These are phyloP conservation scores for Amyloporia xantha DNA, from an alignment of 768 basidiomycete genomes.

Conservation along the genomic window DNA sequence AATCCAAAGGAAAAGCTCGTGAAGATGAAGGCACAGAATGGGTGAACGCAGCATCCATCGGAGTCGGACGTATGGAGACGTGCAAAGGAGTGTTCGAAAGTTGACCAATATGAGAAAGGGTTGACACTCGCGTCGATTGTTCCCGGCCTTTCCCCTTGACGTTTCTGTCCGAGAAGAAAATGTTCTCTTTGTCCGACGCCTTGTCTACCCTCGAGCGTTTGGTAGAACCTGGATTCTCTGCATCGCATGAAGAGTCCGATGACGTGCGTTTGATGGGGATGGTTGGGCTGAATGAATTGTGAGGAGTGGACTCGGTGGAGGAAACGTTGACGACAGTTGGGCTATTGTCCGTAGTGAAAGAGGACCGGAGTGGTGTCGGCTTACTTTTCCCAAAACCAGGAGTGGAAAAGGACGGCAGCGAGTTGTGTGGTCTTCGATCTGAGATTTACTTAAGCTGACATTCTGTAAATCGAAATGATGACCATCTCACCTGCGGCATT, in stretches of 20 bases:
- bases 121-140: too few species aligned
- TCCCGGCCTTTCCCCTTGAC: conserved; percentile 16
- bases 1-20: neutral
- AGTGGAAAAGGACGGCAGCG: conserved; percentile 39
- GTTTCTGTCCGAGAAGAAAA: conserved; percentile 5
- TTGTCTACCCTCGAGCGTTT: conserved; percentile 28
- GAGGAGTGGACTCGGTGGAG: conserved; percentile 8
- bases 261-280: conserved; percentile 28
- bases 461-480: neutral
- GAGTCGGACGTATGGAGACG: neutral
- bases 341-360: conserved; percentile 16
- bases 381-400: conserved; percentile 34
- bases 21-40: neutral
- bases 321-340: conserved; percentile 14
- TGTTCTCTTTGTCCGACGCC: conserved; percentile 22
- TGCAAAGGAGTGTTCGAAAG: too few species aligned
- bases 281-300: conserved; percentile 6
- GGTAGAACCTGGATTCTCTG: conserved; percentile 8
- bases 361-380: conserved; percentile 8
- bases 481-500: conserved; percentile 5
- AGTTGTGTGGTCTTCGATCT: conserved; percentile 1
- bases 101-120: too few species aligned
- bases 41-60: neutral
- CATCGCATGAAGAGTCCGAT: conserved; percentile 12
- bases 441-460: neutral